Percentiles rank a stretch among this genome's conserved stretches.
phyloP scores from a whole-genome alignment of 441 rosid genomes.

The Pelargonium australe region DNA sequence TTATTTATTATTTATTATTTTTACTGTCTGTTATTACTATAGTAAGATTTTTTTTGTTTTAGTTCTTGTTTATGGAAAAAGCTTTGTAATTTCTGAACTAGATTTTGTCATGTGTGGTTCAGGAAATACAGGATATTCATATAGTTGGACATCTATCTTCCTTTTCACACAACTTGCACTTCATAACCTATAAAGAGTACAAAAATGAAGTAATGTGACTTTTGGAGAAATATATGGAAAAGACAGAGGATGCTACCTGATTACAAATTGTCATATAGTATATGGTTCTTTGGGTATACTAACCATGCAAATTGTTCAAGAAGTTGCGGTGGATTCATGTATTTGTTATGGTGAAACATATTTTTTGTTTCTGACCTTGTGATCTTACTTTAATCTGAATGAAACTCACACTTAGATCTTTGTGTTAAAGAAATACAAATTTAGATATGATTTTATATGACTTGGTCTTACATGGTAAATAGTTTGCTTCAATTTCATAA shows the following conservation, averaged over 20 bases:
- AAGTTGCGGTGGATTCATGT: not conserved
- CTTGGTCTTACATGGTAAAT: not conserved
- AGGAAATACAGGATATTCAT: not conserved
- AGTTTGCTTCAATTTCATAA: not conserved
- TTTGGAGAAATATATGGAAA: not conserved
- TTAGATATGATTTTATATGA: not conserved
- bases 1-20: too few relatives aligned
- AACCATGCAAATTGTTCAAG: not conserved
- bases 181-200: not conserved
- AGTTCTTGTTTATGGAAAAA: not conserved
- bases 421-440: not conserved
- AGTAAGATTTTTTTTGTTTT: not conserved
- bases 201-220: slow-evolving; percentile 1
- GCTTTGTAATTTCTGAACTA: not conserved
- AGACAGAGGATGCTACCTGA: not conserved
- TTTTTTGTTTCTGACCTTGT: not conserved
- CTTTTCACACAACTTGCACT: not conserved
- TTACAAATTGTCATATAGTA: too few relatives aligned
- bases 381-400: not conserved
- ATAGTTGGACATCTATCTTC: not conserved
- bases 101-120: not conserved
- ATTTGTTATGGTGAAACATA: not conserved
- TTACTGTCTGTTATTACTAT: not conserved
- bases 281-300: not conserved
- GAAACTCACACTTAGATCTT: not conserved